phyloP scores from a whole-genome alignment of 495 filamentous ascomycete species.

The Aspergillus ellipticus region DNA sequence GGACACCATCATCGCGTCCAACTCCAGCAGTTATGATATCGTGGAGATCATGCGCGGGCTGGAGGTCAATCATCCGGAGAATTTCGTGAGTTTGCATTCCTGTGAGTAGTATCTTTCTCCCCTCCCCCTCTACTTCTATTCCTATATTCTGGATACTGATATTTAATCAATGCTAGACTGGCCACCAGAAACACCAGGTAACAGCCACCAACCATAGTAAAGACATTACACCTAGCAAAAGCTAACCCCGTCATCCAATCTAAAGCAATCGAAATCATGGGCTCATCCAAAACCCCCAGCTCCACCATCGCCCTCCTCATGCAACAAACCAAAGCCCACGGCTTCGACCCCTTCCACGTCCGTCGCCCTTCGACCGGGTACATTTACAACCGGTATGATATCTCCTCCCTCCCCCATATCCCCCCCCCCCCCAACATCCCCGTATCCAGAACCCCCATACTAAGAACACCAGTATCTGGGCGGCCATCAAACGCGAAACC shows the following conservation, averaged over 20 bases:
- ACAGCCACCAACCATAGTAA: not conserved
- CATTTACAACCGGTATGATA: slow-evolving; percentile 41
- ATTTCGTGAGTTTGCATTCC: slow-evolving; percentile 33
- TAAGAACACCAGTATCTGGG: slow-evolving; percentile 30
- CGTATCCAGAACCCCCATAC: too few species aligned
- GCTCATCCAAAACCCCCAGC: slow-evolving; percentile 25
- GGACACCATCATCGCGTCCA: slow-evolving; percentile 34
- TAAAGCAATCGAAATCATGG: slow-evolving; percentile 41
- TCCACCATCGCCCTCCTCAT: slow-evolving; percentile 23
- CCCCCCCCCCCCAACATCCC: too few species aligned
- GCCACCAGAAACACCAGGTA: slow-evolving; percentile 39
- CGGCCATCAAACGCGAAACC: slow-evolving; percentile 39
- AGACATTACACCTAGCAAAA: not conserved
- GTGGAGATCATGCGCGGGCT: slow-evolving; percentile 29
- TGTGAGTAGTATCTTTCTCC: too few species aligned
- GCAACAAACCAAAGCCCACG: slow-evolving; percentile 24
- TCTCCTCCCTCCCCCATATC: not conserved
- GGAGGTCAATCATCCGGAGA: slow-evolving; percentile 17
- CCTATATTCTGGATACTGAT: not conserved
- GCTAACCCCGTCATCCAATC: not conserved
- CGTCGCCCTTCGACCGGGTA: slow-evolving; percentile 31
- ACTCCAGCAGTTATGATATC: slow-evolving; percentile 38
- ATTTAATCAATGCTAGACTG: slow-evolving; percentile 25
- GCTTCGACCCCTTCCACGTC: slow-evolving; percentile 37
- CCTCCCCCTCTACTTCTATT: not conserved